Conservation (phyloP, 2,329 filamentous ascomycete species). For the Exophiala bonariae region DNA sequence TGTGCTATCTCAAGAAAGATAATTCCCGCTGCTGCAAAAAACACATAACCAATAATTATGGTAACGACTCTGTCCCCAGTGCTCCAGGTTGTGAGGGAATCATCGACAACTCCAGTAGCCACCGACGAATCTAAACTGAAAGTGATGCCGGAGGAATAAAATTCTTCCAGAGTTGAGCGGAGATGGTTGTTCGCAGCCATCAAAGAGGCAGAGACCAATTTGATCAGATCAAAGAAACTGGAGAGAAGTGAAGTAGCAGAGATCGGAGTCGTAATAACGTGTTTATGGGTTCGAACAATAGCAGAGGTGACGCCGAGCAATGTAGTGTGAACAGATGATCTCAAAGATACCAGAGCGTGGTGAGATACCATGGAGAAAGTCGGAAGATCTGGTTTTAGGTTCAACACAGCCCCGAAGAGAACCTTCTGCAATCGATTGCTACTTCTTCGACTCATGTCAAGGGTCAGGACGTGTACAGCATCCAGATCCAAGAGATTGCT, state of each 20-base stretch:
- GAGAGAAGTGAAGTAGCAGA: no score
- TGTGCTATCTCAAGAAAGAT: conserved; percentile 75
- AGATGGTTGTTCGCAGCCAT: no score
- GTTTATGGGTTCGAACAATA: conserved; percentile 35
- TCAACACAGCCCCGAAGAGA: conserved; percentile 18
- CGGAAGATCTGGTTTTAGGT: conserved; percentile 61
- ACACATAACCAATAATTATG: conserved; percentile 76
- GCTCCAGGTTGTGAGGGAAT: conserved; percentile 67
- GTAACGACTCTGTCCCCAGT: conserved; percentile 69
- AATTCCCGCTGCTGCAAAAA: conserved; percentile 71
- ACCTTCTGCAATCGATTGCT: conserved; percentile 25
- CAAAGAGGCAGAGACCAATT: no score
- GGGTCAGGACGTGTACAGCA: conserved; percentile 17
- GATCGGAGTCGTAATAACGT: not conserved
- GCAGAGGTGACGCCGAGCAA: not conserved
- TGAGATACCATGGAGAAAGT: conserved; percentile 77
- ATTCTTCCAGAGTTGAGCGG: not conserved
- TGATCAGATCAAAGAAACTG: no score
- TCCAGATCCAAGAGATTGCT: conserved; percentile 16
- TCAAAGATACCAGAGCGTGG: conserved; percentile 50
- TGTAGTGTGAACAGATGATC: conserved; percentile 38
- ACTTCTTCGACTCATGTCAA: conserved; percentile 25
- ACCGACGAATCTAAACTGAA: conserved; percentile 3
- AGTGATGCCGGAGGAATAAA: not conserved
- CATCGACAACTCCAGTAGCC: conserved; percentile 38